Percentiles rank a stretch among this genome's conserved stretches.
Evolutionary conservation across 345 rosid genomes (phyloP).

Genomic region (Rhodomyrtus tomentosa): DNA sequence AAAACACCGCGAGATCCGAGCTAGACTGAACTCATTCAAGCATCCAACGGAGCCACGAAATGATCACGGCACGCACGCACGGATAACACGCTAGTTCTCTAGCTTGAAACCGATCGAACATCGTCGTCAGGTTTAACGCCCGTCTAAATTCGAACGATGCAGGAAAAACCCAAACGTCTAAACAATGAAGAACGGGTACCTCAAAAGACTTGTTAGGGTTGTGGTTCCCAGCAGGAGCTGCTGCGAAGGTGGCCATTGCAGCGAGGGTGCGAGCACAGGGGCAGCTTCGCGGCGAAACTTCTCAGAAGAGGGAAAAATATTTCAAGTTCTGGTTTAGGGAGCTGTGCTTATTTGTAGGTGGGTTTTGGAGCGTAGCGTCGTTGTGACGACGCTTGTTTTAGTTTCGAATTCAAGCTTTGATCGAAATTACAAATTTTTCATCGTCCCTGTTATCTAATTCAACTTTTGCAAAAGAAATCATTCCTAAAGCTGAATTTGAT

Average conservation of each 20-base stretch:
- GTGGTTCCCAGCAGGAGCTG: conserved; percentile 4
- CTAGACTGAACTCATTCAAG: background rate
- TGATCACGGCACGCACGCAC: background rate
- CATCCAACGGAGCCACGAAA: background rate
- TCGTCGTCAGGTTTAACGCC: background rate
- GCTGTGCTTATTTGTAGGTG: background rate
- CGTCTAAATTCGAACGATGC: background rate
- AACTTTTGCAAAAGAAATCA: too few relatives aligned
- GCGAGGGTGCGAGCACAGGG: background rate
- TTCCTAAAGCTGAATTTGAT: too few relatives aligned
- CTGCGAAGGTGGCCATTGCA: background rate
- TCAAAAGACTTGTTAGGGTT: conserved; percentile 84
- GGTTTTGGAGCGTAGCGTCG: background rate
- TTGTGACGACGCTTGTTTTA: background rate
- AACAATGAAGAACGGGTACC: conserved; percentile 15
- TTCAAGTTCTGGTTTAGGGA: background rate
- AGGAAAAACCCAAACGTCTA: background rate
- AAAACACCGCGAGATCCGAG: background rate
- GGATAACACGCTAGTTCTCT: background rate
- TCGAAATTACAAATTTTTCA: background rate
- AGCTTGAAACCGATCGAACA: background rate
- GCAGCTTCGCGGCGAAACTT: background rate
- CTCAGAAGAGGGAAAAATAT: background rate
- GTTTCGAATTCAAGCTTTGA: background rate
- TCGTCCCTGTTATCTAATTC: background rate